Evolutionary conservation across 208 protist species (phyloP).

Genomic region (Porcisia hertigi): DNA sequence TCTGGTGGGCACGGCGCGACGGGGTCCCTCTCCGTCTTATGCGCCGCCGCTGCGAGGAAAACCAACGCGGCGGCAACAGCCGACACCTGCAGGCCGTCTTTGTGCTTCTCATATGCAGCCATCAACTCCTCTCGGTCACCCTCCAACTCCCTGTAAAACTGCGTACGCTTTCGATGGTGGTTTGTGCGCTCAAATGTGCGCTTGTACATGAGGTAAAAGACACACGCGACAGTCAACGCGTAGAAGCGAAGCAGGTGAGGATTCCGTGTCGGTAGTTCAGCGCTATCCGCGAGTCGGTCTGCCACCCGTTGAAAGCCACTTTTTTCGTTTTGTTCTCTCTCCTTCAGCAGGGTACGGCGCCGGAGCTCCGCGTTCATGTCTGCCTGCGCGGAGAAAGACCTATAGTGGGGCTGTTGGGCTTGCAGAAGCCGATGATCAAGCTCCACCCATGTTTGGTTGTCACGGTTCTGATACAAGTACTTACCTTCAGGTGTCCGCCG

Average conservation of each 20-base stretch:
- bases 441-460: slow-evolving; percentile 77
- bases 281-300: slow-evolving; percentile 63
- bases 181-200: slow-evolving; percentile 59
- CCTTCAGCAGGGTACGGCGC: slow-evolving; percentile 50
- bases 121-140: slow-evolving; percentile 43
- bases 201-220: slow-evolving; percentile 65
- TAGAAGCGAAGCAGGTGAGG: slow-evolving; percentile 48
- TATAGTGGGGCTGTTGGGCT: slow-evolving; percentile 69
- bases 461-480: slow-evolving; percentile 81
- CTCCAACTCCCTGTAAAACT: slow-evolving; percentile 66
- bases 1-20: slow-evolving; percentile 47
- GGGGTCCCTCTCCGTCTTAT: slow-evolving; percentile 44
- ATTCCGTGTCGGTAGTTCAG: slow-evolving; percentile 66
- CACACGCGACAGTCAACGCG: slow-evolving; percentile 35
- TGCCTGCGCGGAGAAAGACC: slow-evolving; percentile 53
- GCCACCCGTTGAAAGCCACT: slow-evolving; percentile 55
- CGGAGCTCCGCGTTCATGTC: slow-evolving; percentile 75
- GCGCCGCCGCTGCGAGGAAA: slow-evolving; percentile 54
- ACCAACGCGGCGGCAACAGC: slow-evolving; percentile 63
- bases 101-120: slow-evolving; percentile 43
- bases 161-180: slow-evolving; percentile 44
- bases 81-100: slow-evolving; percentile 49
- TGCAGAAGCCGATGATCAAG: slow-evolving; percentile 62
- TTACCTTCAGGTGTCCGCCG: slow-evolving; percentile 60
- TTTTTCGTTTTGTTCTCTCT: slow-evolving; percentile 76